Evolutionary conservation across 1,284 basidiomycete genomes (phyloP).

Genomic region (Austroboletus novae-zelandiae): DNA sequence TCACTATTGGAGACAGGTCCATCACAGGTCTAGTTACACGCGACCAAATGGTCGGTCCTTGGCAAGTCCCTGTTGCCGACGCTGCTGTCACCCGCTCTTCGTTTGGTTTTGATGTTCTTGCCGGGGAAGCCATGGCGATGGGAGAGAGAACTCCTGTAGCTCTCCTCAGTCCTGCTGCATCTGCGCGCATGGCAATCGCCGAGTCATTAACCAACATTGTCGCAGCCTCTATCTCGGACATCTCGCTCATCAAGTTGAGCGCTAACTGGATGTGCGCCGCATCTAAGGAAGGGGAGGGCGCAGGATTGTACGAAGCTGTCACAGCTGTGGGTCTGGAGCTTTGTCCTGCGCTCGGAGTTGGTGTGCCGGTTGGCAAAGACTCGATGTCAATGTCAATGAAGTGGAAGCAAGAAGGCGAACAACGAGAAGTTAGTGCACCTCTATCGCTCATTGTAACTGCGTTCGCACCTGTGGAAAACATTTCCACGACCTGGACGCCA

Average conservation of each 20-base stretch:
- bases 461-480: constrained; percentile 84
- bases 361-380: constrained; percentile 98
- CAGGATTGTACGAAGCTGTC: constrained; percentile 90
- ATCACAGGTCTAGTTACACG: constrained; percentile 94
- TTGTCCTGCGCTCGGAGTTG: constrained; percentile 91
- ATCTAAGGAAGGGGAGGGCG: constrained; percentile 87
- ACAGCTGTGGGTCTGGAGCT: constrained; percentile 91
- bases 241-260: constrained; percentile 85
- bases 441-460: constrained; percentile 94
- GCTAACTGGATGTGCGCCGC: constrained; percentile 99
- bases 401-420: constrained; percentile 70
- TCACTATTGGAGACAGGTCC: constrained; percentile 95
- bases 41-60: constrained; percentile 99
- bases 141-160: constrained; percentile 96
- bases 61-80: constrained; percentile 97
- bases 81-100: constrained; percentile 93
- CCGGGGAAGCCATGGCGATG: constrained; percentile 96
- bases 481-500: constrained; percentile 90
- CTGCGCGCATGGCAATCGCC: constrained; percentile 94
- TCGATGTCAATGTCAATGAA: constrained; percentile 99
- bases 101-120: constrained; percentile 87
- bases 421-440: constrained; percentile 86
- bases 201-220: constrained; percentile 93
- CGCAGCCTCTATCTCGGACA: constrained; percentile 73
- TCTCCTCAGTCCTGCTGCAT: constrained; percentile 82